Conservation (phyloP, 2,329 filamentous ascomycete species). For the Xylaria sp. region DNA sequence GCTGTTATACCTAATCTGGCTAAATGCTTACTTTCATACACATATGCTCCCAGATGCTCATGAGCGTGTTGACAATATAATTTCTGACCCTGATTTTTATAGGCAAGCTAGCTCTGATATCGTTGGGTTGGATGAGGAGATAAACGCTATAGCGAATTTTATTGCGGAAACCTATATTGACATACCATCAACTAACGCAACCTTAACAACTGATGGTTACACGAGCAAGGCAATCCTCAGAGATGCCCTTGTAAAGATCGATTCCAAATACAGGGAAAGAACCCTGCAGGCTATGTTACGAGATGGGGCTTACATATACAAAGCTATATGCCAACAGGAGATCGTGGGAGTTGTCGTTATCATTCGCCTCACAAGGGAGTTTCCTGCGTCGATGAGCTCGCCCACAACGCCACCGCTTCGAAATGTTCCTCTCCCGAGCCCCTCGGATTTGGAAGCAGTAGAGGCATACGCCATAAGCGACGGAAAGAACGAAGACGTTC, state of each 20-base stretch:
- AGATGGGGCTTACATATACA: constrained; percentile 9
- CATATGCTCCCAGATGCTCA: not conserved
- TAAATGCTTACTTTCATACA: not conserved
- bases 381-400: not conserved
- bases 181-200: not conserved
- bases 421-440: not conserved
- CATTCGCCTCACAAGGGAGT: not conserved
- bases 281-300: not conserved
- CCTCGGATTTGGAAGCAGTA: constrained; percentile 4
- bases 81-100: not conserved
- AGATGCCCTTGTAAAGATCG: constrained; percentile 14
- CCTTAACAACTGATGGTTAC: constrained; percentile 16
- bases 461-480: not conserved
- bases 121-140: not conserved
- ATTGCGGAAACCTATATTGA: constrained; percentile 10
- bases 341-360: constrained; percentile 20
- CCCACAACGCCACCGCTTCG: not conserved
- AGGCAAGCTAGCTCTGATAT: not conserved
- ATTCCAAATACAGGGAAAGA: not conserved
- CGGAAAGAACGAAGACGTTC: not conserved
- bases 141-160: not conserved
- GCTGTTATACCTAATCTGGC: not conserved
- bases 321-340: not conserved
- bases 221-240: constrained; percentile 1
- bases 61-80: not conserved